Evolutionary conservation across 192 early-diverging fungal species (phyloP).

Genomic region (Entomortierella lignicola): DNA sequence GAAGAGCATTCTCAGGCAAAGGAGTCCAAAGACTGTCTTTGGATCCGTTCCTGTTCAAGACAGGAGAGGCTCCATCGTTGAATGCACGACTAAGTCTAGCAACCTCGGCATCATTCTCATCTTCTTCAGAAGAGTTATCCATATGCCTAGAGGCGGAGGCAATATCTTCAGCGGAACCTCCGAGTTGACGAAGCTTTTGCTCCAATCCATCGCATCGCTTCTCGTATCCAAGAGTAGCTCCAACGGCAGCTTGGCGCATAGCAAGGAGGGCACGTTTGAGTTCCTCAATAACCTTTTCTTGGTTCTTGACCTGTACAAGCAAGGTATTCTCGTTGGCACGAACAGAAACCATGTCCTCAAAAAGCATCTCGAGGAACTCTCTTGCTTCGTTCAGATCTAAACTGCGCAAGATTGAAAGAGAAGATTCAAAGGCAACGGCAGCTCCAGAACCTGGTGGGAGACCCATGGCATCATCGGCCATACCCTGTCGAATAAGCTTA

Average conservation of each 20-base stretch:
- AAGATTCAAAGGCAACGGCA: slow-evolving; percentile 61
- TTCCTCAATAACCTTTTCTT: slow-evolving; percentile 64
- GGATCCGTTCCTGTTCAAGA: slow-evolving; percentile 1
- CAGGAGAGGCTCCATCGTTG: slow-evolving; percentile 3
- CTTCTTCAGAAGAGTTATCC: slow-evolving; percentile 49
- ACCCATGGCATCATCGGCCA: slow-evolving; percentile 51
- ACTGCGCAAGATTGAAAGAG: slow-evolving; percentile 60
- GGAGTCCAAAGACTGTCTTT: slow-evolving; percentile 39
- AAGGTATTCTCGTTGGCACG: slow-evolving; percentile 59
- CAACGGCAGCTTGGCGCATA: slow-evolving; percentile 69
- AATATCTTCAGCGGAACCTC: slow-evolving; percentile 22
- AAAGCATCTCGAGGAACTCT: slow-evolving; percentile 63
- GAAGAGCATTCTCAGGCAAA: slow-evolving; percentile 30
- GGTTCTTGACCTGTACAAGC: slow-evolving; percentile 56
- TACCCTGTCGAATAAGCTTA: slow-evolving; percentile 44
- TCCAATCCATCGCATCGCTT: slow-evolving; percentile 57
- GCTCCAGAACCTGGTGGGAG: slow-evolving; percentile 56
- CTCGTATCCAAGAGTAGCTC: slow-evolving; percentile 59
- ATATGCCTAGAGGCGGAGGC: background rate
- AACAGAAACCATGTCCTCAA: slow-evolving; percentile 67
- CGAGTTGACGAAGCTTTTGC: slow-evolving; percentile 41
- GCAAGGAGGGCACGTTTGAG: slow-evolving; percentile 65
- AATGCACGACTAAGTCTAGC: slow-evolving; percentile 30
- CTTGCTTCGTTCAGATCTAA: slow-evolving; percentile 61
- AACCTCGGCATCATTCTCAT: slow-evolving; percentile 52